These are phyloP conservation scores for Haplosporangium sp. DNA, from an alignment of 371 early-diverging fungal species.

Conservation along the genomic window DNA sequence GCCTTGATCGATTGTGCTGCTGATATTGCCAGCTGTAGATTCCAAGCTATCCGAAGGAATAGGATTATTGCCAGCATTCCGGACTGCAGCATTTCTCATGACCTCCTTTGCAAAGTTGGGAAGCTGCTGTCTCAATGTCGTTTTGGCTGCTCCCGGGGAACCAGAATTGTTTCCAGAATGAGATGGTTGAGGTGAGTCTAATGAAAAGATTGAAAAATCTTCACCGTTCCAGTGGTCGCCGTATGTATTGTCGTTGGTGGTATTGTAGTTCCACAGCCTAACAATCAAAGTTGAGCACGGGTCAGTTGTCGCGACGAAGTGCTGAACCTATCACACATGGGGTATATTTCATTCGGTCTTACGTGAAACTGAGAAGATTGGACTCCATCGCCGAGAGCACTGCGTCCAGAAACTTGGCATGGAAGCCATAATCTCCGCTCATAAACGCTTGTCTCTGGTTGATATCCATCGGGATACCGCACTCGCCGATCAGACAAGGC, in stretches of 20 bases:
- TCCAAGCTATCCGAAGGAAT: not conserved
- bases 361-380: constrained; percentile 81
- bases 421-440: constrained; percentile 76
- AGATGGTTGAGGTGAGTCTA: constrained; percentile 38
- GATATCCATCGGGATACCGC: constrained; percentile 91
- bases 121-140: constrained; percentile 24
- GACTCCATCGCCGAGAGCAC: constrained; percentile 79
- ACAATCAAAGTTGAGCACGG: too few species aligned
- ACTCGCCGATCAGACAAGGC: constrained; percentile 82
- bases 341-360: constrained; percentile 4
- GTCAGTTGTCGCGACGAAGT: too few species aligned
- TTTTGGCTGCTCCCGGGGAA: not conserved
- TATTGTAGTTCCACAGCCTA: constrained; percentile 88
- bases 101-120: constrained; percentile 49
- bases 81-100: constrained; percentile 31
- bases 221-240: constrained; percentile 94
- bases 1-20: not conserved
- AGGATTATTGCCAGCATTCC: constrained; percentile 2
- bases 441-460: constrained; percentile 76
- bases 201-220: constrained; percentile 84
- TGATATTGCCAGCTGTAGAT: not conserved
- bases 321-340: not conserved
- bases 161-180: not conserved
- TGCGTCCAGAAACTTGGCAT: constrained; percentile 80
- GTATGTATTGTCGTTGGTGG: constrained; percentile 78